Evolutionary conservation across 257 asterid genomes (phyloP).

Genomic region (Nicotiana tomentosiformis): DNA sequence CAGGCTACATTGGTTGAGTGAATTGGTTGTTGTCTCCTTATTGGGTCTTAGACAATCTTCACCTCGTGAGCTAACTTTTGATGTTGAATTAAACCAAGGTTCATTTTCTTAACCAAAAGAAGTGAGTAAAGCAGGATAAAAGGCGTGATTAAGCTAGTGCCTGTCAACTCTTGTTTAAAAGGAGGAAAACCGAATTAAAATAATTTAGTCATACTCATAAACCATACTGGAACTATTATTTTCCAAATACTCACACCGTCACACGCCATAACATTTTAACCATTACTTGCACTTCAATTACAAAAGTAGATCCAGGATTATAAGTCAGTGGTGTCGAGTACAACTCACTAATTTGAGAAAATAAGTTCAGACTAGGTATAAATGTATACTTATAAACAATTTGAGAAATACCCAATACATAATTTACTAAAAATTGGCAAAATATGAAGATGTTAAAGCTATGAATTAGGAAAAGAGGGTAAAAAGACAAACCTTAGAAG

Average conservation of each 20-base stretch:
- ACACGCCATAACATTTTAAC: not conserved
- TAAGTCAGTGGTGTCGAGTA: not conserved
- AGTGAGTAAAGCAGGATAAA: not conserved
- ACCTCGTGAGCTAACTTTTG: not conserved
- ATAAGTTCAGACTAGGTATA: not conserved
- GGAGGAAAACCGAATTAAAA: not conserved
- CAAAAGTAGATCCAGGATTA: not conserved
- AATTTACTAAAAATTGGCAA: not conserved
- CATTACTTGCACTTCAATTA: not conserved
- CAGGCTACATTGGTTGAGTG: not conserved
- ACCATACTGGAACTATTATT: not conserved
- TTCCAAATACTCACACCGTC: not conserved
- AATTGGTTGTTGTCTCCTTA: not conserved
- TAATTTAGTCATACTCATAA: not conserved
- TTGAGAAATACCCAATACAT: not conserved
- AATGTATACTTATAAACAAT: not conserved
- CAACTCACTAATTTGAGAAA: not conserved
- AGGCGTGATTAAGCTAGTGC: not conserved
- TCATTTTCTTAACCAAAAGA: not conserved
- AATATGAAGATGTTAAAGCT: not conserved
- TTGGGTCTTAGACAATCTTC: not conserved
- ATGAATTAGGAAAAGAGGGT: not conserved
- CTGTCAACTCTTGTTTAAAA: not conserved
- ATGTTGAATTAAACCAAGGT: not conserved
- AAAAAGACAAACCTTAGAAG: conserved; percentile 54